Conservation (phyloP, 1,139 yeast genomes). For the Pichia sp. region DNA sequence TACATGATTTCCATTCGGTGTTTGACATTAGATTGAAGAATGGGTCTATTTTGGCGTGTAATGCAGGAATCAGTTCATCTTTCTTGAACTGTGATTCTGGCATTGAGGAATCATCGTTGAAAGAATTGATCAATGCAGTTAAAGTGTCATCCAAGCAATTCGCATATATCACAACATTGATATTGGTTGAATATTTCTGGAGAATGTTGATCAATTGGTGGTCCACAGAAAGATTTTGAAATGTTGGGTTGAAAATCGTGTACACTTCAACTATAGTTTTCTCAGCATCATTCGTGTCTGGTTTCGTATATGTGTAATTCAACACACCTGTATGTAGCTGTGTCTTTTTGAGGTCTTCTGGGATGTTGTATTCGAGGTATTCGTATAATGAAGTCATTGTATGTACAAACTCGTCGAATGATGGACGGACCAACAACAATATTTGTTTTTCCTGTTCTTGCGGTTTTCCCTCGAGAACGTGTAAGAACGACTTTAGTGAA, state of each 20-base stretch:
- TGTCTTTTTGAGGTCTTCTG: neutral
- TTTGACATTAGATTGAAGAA: neutral
- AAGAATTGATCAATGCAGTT: neutral
- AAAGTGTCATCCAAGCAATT: neutral
- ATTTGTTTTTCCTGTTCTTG: neutral
- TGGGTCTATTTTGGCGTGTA: neutral
- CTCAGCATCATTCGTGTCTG: neutral
- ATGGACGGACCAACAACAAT: constrained; percentile 7
- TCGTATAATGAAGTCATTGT: constrained; percentile 2
- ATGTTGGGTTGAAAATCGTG: constrained; percentile 6
- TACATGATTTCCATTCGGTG: constrained; percentile 11
- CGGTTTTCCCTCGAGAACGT: neutral
- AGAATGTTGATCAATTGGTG: neutral
- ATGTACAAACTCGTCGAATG: constrained; percentile 3
- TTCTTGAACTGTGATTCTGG: neutral
- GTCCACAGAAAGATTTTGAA: neutral
- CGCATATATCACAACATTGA: neutral
- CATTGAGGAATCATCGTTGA: neutral
- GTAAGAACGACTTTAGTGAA: neutral
- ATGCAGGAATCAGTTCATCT: constrained; percentile 1
- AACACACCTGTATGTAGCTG: neutral
- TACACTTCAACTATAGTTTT: constrained; percentile 7
- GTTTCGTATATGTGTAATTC: constrained; percentile 10
- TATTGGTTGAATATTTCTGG: neutral
- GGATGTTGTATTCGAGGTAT: neutral